These are phyloP conservation scores for Barnettozyma sucrosica DNA, from an alignment of 805 yeast species.

Conservation along the genomic window DNA sequence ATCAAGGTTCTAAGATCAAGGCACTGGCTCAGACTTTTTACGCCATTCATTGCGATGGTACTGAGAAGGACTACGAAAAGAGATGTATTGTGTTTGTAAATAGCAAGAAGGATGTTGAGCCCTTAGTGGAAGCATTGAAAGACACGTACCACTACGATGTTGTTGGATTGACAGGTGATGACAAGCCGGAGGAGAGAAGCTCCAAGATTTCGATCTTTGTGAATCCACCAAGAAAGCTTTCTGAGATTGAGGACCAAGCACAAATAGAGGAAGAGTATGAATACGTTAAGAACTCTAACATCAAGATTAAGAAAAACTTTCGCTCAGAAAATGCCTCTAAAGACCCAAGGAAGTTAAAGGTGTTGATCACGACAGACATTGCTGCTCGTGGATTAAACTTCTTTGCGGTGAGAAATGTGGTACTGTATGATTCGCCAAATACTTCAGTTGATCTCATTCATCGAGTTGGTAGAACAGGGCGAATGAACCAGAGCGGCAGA, in stretches of 20 bases:
- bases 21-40: slow-evolving; percentile 86
- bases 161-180: slow-evolving; percentile 61
- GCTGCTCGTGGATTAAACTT: slow-evolving; percentile 89
- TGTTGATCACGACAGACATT: slow-evolving; percentile 82
- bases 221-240: slow-evolving; percentile 45
- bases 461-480: slow-evolving; percentile 89
- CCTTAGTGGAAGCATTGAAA: slow-evolving; percentile 49
- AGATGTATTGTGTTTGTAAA: slow-evolving; percentile 84
- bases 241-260: slow-evolving; percentile 2
- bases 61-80: slow-evolving; percentile 71
- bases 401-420: slow-evolving; percentile 70
- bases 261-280: slow-evolving; percentile 10
- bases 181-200: slow-evolving; percentile 53
- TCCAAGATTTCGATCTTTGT: slow-evolving; percentile 56
- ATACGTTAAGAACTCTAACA: slow-evolving; percentile 31
- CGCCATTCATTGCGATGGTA: slow-evolving; percentile 78
- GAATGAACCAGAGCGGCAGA: slow-evolving; percentile 86
- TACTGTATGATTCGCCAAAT: slow-evolving; percentile 80
- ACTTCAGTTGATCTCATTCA: slow-evolving; percentile 84
- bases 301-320: slow-evolving; percentile 19
- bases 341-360: slow-evolving; percentile 42
- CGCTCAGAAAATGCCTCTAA: not conserved
- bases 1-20: slow-evolving; percentile 73
- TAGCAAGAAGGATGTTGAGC: slow-evolving; percentile 54
- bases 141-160: slow-evolving; percentile 51